phyloP scores from a whole-genome alignment of 2,329 filamentous ascomycete genomes.

The Phoma sp. region DNA sequence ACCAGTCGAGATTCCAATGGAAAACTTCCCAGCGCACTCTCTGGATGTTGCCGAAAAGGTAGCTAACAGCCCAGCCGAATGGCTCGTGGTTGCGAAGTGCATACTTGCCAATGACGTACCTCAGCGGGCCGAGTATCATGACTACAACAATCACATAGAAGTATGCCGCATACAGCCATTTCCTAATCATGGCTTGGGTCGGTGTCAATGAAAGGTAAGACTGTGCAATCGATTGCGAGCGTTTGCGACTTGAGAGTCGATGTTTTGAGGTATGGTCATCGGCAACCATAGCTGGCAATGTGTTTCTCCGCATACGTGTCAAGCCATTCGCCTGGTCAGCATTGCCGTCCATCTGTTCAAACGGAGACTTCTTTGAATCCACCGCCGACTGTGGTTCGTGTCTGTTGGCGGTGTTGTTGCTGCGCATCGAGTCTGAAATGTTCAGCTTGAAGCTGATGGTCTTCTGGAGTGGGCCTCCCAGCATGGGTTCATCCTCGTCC shows the following conservation, averaged over 20 bases:
- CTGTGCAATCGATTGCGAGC: slow-evolving; percentile 52
- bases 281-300: slow-evolving; percentile 38
- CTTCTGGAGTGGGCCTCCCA: slow-evolving; percentile 31
- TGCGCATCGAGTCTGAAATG: slow-evolving; percentile 26
- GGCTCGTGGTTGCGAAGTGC: slow-evolving; percentile 80
- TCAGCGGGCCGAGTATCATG: slow-evolving; percentile 74
- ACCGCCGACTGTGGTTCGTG: slow-evolving; percentile 40
- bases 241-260: slow-evolving; percentile 32
- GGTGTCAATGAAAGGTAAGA: slow-evolving; percentile 83
- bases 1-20: slow-evolving; percentile 71
- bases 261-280: slow-evolving; percentile 32
- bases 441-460: slow-evolving; percentile 34
- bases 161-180: slow-evolving; percentile 83
- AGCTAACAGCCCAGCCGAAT: slow-evolving; percentile 90
- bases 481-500: slow-evolving; percentile 51
- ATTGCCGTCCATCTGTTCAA: slow-evolving; percentile 17
- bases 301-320: slow-evolving; percentile 43
- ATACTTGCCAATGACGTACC: slow-evolving; percentile 70
- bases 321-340: slow-evolving; percentile 4
- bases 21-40: slow-evolving; percentile 76
- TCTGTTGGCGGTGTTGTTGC: slow-evolving; percentile 19
- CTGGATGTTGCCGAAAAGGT: slow-evolving; percentile 81
- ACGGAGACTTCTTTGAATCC: slow-evolving; percentile 32
- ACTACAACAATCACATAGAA: slow-evolving; percentile 73
- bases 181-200: slow-evolving; percentile 75